Evolutionary conservation across 768 basidiomycete species (phyloP).

Genomic region (Fomitopsis serialis): DNA sequence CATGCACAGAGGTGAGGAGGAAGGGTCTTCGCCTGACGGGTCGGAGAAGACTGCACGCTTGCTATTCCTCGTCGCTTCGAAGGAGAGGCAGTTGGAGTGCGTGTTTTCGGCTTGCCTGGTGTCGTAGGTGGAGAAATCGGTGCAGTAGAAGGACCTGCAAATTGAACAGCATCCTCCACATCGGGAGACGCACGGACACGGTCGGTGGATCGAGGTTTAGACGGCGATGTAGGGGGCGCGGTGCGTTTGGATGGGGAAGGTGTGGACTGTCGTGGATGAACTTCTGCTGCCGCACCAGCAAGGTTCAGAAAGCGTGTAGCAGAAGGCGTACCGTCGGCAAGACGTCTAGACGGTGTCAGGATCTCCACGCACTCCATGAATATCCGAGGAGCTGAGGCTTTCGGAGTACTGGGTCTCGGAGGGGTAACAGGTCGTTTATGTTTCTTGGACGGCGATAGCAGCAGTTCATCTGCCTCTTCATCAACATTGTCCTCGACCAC

Average conservation of each 20-base stretch:
- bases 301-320: conserved; percentile 3
- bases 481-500: conserved; percentile 1
- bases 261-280: background rate
- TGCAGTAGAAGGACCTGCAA: background rate
- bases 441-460: conserved; percentile 8
- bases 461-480: conserved; percentile 4
- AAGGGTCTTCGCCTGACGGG: conserved; percentile 17
- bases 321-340: conserved; percentile 2
- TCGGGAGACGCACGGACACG: background rate
- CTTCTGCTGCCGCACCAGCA: background rate
- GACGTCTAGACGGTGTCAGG: conserved; percentile 13
- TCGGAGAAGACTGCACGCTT: background rate
- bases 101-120: background rate
- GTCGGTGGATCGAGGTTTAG: background rate
- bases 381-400: conserved; percentile 11
- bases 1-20: conserved; percentile 39
- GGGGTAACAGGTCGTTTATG: conserved; percentile 7
- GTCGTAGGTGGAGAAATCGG: background rate
- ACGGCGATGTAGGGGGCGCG: conserved; percentile 2
- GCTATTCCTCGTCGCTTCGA: background rate
- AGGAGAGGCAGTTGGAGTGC: background rate
- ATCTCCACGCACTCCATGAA: conserved; percentile 23
- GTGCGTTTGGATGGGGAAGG: background rate
- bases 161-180: background rate
- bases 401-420: background rate